Evolutionary conservation across 73 alveolate species (phyloP).

Genomic region (Stentor coeruleus): DNA sequence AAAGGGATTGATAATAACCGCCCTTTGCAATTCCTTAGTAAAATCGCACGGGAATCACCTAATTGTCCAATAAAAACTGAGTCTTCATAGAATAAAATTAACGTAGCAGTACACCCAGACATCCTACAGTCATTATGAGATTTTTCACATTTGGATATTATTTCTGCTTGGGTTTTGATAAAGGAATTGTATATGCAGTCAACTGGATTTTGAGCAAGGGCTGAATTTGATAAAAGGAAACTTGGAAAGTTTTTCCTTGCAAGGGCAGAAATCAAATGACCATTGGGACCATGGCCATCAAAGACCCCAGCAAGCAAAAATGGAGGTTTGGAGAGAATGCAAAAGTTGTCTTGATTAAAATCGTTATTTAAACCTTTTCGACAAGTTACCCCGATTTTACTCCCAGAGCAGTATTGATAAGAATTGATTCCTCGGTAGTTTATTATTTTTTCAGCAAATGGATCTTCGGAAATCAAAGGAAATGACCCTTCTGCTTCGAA

Average conservation of each 20-base stretch:
- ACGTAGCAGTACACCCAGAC: too few relatives aligned
- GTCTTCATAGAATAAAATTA: too few relatives aligned
- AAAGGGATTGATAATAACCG: too few relatives aligned
- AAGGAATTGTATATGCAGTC: too few relatives aligned
- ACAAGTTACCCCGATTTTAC: background rate
- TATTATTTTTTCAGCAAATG: background rate
- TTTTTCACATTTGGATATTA: too few relatives aligned
- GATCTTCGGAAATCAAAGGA: background rate
- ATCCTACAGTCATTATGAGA: too few relatives aligned
- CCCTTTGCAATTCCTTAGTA: too few relatives aligned
- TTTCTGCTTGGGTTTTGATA: too few relatives aligned
- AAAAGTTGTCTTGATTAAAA: background rate
- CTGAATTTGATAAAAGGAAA: too few relatives aligned
- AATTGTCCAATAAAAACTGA: too few relatives aligned
- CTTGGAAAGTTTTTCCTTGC: background rate
- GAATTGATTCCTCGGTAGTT: background rate
- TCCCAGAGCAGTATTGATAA: background rate
- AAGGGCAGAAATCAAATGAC: background rate
- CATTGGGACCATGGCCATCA: background rate
- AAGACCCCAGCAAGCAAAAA: background rate
- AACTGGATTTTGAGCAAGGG: too few relatives aligned
- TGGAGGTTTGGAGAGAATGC: background rate
- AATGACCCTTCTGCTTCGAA: background rate
- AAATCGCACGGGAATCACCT: too few relatives aligned
- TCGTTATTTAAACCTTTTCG: background rate